Evolutionary conservation across 768 basidiomycete species (phyloP).

Genomic region (Amylocystis lapponica): DNA sequence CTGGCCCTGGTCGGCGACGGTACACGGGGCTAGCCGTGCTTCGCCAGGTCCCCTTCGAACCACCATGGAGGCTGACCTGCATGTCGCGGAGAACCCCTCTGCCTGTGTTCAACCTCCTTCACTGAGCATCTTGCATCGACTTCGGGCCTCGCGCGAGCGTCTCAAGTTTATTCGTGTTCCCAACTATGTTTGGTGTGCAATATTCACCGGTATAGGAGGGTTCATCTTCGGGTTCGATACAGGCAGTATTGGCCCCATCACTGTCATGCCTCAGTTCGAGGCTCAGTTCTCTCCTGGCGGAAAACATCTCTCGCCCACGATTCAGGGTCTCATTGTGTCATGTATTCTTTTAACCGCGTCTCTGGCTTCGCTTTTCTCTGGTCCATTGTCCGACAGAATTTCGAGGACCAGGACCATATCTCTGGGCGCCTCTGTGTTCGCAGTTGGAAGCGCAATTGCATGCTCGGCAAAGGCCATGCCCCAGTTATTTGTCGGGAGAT

Average conservation of each 20-base stretch:
- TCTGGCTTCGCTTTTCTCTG: constrained; percentile 34
- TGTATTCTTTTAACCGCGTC: constrained; percentile 38
- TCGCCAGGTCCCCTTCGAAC: too few species aligned
- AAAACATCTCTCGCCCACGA: constrained; percentile 24
- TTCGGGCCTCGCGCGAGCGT: not conserved
- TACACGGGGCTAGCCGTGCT: not conserved
- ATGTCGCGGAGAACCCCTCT: too few species aligned
- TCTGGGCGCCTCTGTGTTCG: constrained; percentile 35
- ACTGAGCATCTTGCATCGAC: not conserved
- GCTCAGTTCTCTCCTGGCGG: constrained; percentile 30
- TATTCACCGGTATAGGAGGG: constrained; percentile 28
- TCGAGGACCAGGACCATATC: constrained; percentile 42
- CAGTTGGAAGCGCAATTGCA: constrained; percentile 36
- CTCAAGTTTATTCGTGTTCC: constrained; percentile 4
- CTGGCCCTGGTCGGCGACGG: not conserved
- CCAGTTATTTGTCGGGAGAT: constrained; percentile 38
- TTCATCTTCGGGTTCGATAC: constrained; percentile 33
- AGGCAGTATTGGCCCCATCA: constrained; percentile 38
- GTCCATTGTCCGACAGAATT: constrained; percentile 39
- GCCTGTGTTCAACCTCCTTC: not conserved
- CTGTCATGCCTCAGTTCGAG: constrained; percentile 41
- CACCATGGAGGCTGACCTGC: too few species aligned
- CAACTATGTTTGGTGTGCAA: constrained; percentile 24
- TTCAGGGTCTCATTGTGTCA: constrained; percentile 40
- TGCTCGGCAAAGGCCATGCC: constrained; percentile 30